Evolutionary conservation across 1,284 basidiomycete genomes (phyloP).

Genomic region (Pseudozyma sp.): DNA sequence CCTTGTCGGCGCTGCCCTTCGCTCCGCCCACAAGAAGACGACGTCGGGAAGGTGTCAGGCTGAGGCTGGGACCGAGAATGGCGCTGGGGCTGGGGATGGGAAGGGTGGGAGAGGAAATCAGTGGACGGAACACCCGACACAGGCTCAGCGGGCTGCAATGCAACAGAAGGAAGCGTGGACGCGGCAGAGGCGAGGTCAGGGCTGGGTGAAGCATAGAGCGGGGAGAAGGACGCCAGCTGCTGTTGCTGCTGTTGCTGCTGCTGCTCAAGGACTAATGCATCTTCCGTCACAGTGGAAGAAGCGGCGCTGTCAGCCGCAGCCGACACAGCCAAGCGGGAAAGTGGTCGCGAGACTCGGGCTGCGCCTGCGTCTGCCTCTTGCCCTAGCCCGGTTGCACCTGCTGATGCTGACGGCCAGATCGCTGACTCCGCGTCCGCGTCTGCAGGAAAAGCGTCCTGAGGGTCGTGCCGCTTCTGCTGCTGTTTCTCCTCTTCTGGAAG

Average conservation of each 20-base stretch:
- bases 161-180: neutral
- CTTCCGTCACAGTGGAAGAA: neutral
- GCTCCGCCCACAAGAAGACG: neutral
- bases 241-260: neutral
- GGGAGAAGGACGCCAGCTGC: neutral
- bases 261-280: neutral
- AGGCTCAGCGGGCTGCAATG: constrained; percentile 1
- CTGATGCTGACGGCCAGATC: constrained; percentile 8
- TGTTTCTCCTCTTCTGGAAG: neutral
- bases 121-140: constrained; percentile 1
- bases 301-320: too few species aligned
- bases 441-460: neutral
- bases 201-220: neutral
- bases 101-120: neutral
- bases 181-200: neutral
- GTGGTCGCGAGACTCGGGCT: constrained; percentile 5
- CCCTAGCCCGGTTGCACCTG: neutral
- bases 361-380: neutral
- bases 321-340: neutral
- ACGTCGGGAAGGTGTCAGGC: constrained; percentile 5
- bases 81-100: neutral
- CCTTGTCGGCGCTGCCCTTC: too few species aligned
- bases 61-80: neutral
- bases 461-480: neutral
- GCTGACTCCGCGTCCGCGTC: neutral